Percentiles rank a stretch among this genome's conserved stretches.
Evolutionary conservation across 2,329 filamentous ascomycete genomes (phyloP).

Genomic region (Torrubiella hemipterigena): DNA sequence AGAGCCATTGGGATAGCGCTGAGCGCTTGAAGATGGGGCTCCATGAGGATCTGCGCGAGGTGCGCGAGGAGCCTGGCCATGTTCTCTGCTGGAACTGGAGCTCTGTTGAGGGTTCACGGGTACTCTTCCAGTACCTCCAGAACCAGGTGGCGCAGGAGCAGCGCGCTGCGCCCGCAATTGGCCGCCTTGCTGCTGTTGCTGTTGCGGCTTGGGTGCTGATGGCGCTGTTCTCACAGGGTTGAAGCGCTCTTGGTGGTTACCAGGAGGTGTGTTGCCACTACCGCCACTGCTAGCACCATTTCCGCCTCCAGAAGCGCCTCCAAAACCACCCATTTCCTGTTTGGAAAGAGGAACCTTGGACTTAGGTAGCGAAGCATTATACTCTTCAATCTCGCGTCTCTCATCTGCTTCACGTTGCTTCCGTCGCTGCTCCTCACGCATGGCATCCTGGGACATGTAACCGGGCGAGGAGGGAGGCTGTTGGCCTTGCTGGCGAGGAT

Average conservation of each 20-base stretch:
- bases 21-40: slow-evolving; percentile 32
- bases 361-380: slow-evolving; percentile 82
- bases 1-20: slow-evolving; percentile 46
- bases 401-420: slow-evolving; percentile 50
- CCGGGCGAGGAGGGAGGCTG: slow-evolving; percentile 45
- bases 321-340: slow-evolving; percentile 73
- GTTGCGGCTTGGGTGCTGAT: slow-evolving; percentile 52
- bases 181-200: slow-evolving; percentile 39
- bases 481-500: slow-evolving; percentile 31
- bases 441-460: slow-evolving; percentile 37
- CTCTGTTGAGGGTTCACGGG: slow-evolving; percentile 37
- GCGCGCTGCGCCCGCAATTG: slow-evolving; percentile 62
- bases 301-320: slow-evolving; percentile 31
- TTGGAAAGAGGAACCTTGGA: slow-evolving; percentile 70
- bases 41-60: slow-evolving; percentile 35
- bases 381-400: slow-evolving; percentile 69
- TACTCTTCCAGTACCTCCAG: slow-evolving; percentile 29
- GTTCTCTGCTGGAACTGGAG: slow-evolving; percentile 30
- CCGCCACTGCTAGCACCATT: neutral
- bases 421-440: slow-evolving; percentile 45
- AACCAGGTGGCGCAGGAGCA: slow-evolving; percentile 58
- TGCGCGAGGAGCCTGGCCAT: slow-evolving; percentile 27
- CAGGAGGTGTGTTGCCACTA: slow-evolving; percentile 16
- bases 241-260: slow-evolving; percentile 50
- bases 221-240: slow-evolving; percentile 79